Conservation (phyloP, 2,329 filamentous ascomycete species). For the Calonectria honghensis region DNA sequence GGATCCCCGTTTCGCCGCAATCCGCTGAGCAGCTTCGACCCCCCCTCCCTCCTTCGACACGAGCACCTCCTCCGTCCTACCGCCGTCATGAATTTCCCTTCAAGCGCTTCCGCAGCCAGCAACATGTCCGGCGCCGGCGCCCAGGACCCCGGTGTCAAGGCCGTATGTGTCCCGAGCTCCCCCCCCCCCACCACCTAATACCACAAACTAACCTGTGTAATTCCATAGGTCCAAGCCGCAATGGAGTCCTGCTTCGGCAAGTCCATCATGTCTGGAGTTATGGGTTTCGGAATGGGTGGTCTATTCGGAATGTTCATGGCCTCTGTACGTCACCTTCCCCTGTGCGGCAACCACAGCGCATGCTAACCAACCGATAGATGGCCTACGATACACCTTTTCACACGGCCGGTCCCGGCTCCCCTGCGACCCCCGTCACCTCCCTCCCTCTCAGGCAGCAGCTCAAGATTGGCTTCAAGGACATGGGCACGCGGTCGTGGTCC, state of each 20-base stretch:
- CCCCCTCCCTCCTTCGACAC: slow-evolving; percentile 3
- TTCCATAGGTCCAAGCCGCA: slow-evolving; percentile 81
- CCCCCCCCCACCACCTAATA: background rate
- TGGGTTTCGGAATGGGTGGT: slow-evolving; percentile 95
- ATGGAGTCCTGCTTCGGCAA: slow-evolving; percentile 97
- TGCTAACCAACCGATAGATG: slow-evolving; percentile 78
- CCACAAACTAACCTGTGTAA: slow-evolving; percentile 33
- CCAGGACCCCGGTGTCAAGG: slow-evolving; percentile 72
- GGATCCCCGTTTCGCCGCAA: slow-evolving; percentile 43
- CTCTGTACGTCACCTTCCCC: slow-evolving; percentile 76
- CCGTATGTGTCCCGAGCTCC: slow-evolving; percentile 60
- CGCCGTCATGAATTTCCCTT: slow-evolving; percentile 63
- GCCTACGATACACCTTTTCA: slow-evolving; percentile 96
- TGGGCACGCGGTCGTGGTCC: slow-evolving; percentile 88
- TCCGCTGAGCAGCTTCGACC: slow-evolving; percentile 40
- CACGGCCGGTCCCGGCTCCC: slow-evolving; percentile 63
- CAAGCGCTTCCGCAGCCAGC: slow-evolving; percentile 53
- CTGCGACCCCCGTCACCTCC: slow-evolving; percentile 67
- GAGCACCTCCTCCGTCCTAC: slow-evolving; percentile 8
- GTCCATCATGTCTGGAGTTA: slow-evolving; percentile 90
- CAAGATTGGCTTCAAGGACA: slow-evolving; percentile 91
- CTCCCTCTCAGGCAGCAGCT: slow-evolving; percentile 91
- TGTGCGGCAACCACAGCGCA: background rate
- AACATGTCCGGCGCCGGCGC: slow-evolving; percentile 56
- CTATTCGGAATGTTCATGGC: slow-evolving; percentile 99